Base-by-base conservation (phyloP, 2,329 filamentous ascomycete genomes). In the Diplodia corticola region DNA sequence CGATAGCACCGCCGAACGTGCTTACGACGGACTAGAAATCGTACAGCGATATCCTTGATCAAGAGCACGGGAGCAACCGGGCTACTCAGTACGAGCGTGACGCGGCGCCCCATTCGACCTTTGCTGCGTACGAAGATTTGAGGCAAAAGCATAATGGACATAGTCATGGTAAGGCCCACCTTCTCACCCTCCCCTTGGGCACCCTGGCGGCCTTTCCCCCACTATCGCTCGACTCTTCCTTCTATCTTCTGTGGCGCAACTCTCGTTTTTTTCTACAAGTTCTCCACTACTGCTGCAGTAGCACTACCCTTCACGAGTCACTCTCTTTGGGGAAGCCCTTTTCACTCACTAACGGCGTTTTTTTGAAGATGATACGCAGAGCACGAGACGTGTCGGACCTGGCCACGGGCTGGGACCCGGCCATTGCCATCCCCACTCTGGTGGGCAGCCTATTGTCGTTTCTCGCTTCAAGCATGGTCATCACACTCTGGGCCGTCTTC, bases 361-460 rank as follows among this genome's bases (percentile, higher is more conserved):
- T 5, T 46, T 22, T 44, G 37, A 26, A 61, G 40, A 61, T 61
- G 57, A 24, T 61, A 9, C 57, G 44, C 12, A 61, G 57, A 61
- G 44, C 44, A 20, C 57, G 57, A 20, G 57, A 61, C 28, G 44
- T 61, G 3, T 28, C 33, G 13, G 57, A 61, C 57, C 6, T 15
- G 13, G 28, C 28, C 3, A 59, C 33, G 22, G 64, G 46, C 35
- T 66, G 54, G 48, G 64, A 66, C 54, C 48, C 64, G 17, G 64
- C 54, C 12, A 46, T 66, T 15, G 54, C 48, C 20, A 66, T 73
- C 20, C 70, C 71, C 20, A 72, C 71, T 5, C 63, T 73, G 26
- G 64, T 69, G 2, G 71, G 71, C 33, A 73, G 71, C 59, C 51
- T 72, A 28, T 67, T 71, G 50, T 73, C 71, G n/a, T 59, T 68